These are phyloP conservation scores for Clarireedia sp. DNA, from an alignment of 2,329 filamentous ascomycete species.

Conservation along the genomic window DNA sequence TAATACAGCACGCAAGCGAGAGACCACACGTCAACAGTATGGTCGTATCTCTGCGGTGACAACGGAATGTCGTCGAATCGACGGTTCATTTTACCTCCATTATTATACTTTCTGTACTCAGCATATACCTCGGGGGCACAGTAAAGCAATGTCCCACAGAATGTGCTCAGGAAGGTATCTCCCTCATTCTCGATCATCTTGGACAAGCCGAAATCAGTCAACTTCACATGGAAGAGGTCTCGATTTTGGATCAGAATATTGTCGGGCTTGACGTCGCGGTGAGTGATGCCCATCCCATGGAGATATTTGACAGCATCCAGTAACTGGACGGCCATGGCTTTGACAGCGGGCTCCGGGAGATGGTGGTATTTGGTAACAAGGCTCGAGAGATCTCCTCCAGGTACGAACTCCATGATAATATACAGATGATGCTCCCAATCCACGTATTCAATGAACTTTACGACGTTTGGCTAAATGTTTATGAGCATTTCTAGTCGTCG, in stretches of 20 bases:
- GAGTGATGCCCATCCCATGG: constrained; percentile 81
- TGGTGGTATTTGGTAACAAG: constrained; percentile 54
- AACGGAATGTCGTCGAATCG: constrained; percentile 25
- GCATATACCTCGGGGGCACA: constrained; percentile 96
- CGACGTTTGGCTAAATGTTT: constrained; percentile 64
- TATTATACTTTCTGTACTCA: constrained; percentile 60
- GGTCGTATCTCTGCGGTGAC: constrained; percentile 64
- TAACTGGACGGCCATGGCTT: constrained; percentile 66
- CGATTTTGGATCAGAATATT: constrained; percentile 79
- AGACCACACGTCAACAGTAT: constrained; percentile 95
- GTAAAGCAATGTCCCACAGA: constrained; percentile 91
- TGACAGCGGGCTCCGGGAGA: constrained; percentile 61
- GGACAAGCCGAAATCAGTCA: constrained; percentile 93
- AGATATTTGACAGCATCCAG: constrained; percentile 78
- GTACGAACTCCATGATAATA: constrained; percentile 95
- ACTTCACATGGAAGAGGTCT: constrained; percentile 72
- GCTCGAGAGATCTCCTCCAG: constrained; percentile 72
- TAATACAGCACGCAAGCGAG: constrained; percentile 88
- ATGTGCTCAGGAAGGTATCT: constrained; percentile 89
- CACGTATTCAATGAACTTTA: constrained; percentile 82
- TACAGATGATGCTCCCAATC: constrained; percentile 76
- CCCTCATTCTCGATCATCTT: constrained; percentile 79
- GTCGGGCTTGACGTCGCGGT: constrained; percentile 98
- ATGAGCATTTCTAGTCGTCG: constrained; percentile 14
- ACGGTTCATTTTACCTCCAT: constrained; percentile 48